These are phyloP conservation scores for Chaetomiaceae sp. DNA, from an alignment of 2,329 filamentous ascomycete species.

Conservation along the genomic window DNA sequence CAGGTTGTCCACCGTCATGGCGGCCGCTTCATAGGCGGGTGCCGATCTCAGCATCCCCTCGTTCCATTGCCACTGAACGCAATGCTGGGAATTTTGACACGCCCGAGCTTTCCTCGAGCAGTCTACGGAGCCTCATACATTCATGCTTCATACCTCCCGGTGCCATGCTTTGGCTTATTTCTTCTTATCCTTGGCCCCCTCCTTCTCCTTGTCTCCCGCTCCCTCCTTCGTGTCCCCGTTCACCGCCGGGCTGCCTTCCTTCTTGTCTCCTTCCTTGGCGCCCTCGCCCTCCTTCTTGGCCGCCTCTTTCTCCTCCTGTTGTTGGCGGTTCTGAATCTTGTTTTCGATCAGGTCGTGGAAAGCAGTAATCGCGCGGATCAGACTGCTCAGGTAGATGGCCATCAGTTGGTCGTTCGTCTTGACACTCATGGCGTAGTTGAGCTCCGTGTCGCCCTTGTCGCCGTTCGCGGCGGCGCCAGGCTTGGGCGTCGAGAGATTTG, in stretches of 20 bases:
- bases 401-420: constrained; percentile 99
- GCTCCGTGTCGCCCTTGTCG: constrained; percentile 64
- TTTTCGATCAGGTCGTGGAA: constrained; percentile 99
- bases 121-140: constrained; percentile 25
- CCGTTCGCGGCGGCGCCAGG: constrained; percentile 52
- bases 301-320: constrained; percentile 88
- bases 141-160: constrained; percentile 2
- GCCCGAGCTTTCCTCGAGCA: constrained; percentile 15
- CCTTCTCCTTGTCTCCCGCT: constrained; percentile 34
- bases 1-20: too few species aligned
- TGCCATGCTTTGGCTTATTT: constrained; percentile 30
- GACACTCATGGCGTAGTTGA: constrained; percentile 94
- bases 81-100: constrained; percentile 26
- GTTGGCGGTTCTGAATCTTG: constrained; percentile 98
- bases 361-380: constrained; percentile 95
- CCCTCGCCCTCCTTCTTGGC: constrained; percentile 67
- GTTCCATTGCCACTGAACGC: too few species aligned
- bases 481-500: constrained; percentile 84
- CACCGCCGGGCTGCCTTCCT: constrained; percentile 38
- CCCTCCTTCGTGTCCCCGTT: constrained; percentile 41
- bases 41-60: too few species aligned
- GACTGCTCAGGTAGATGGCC: constrained; percentile 92
- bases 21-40: too few species aligned
- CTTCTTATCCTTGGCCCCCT: constrained; percentile 44
- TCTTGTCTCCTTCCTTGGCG: constrained; percentile 53